Evolutionary conservation across 352 stramenopile species (phyloP).

Genomic region (Pythium rhizo-oryzae): DNA sequence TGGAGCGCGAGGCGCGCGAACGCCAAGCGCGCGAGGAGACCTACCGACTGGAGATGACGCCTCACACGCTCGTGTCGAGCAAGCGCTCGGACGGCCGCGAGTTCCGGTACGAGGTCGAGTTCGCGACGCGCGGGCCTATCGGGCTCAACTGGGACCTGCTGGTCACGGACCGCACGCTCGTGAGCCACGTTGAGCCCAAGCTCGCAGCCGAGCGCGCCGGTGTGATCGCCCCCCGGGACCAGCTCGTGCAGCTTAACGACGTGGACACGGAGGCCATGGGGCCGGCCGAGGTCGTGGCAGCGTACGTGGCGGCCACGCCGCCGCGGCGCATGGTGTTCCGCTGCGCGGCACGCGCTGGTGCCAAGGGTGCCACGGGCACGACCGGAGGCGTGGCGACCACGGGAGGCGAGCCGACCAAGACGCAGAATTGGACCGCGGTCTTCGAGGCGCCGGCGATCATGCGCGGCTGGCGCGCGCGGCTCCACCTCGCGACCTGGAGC

Average conservation of each 20-base stretch:
- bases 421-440: slow-evolving; percentile 59
- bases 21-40: slow-evolving; percentile 40
- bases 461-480: slow-evolving; percentile 46
- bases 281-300: slow-evolving; percentile 51
- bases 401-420: neutral
- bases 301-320: slow-evolving; percentile 44
- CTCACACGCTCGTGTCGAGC: slow-evolving; percentile 34
- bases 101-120: slow-evolving; percentile 71
- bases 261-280: slow-evolving; percentile 60
- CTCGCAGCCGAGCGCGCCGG: slow-evolving; percentile 48
- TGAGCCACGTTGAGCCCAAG: slow-evolving; percentile 59
- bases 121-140: slow-evolving; percentile 54
- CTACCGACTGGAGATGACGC: slow-evolving; percentile 58
- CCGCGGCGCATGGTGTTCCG: slow-evolving; percentile 62
- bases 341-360: slow-evolving; percentile 11
- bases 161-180: slow-evolving; percentile 46
- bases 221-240: slow-evolving; percentile 56
- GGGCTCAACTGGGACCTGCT: slow-evolving; percentile 77
- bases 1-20: slow-evolving; percentile 37
- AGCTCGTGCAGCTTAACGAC: slow-evolving; percentile 70
- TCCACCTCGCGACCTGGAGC: slow-evolving; percentile 70
- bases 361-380: neutral
- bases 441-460: slow-evolving; percentile 51
- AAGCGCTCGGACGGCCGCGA: slow-evolving; percentile 54
- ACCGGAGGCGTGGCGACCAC: neutral